A percentile compares a stretch with the other conserved stretches of the same genome.
Evolutionary conservation across 75 land plant genomes (phyloP).

Genomic region (Azolla pinnata): DNA sequence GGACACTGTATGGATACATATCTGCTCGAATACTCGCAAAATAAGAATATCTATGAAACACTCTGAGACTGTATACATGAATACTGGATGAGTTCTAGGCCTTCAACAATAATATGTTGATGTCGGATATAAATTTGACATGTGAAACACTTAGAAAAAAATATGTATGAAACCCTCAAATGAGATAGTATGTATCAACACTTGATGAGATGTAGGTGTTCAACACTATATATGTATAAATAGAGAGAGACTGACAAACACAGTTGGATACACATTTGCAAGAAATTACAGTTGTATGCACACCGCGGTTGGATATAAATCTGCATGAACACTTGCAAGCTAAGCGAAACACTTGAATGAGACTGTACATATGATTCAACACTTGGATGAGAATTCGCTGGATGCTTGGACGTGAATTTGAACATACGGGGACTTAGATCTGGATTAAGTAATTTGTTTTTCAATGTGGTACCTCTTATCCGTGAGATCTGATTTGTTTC

Average conservation of each 20-base stretch:
- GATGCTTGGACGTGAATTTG: too few species aligned
- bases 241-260: too few species aligned
- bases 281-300: not conserved
- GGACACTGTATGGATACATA: too few species aligned
- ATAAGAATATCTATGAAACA: not conserved
- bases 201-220: too few species aligned
- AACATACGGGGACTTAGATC: not conserved
- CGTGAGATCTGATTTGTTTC: conserved; percentile 27
- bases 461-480: conserved; percentile 19
- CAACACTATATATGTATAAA: too few species aligned
- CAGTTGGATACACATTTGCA: too few species aligned
- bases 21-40: too few species aligned
- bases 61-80: not conserved
- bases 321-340: not conserved
- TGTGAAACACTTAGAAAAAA: not conserved
- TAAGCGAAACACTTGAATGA: not conserved
- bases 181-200: too few species aligned
- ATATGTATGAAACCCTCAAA: too few species aligned
- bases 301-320: not conserved
- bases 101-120: not conserved
- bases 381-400: too few species aligned
- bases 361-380: too few species aligned
- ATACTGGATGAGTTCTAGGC: not conserved
- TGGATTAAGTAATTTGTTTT: not conserved
- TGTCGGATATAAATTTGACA: not conserved